Percentiles rank a stretch among this genome's conserved stretches.
Conservation (phyloP, 495 filamentous ascomycete genomes). For the Copromyces sp. region DNA sequence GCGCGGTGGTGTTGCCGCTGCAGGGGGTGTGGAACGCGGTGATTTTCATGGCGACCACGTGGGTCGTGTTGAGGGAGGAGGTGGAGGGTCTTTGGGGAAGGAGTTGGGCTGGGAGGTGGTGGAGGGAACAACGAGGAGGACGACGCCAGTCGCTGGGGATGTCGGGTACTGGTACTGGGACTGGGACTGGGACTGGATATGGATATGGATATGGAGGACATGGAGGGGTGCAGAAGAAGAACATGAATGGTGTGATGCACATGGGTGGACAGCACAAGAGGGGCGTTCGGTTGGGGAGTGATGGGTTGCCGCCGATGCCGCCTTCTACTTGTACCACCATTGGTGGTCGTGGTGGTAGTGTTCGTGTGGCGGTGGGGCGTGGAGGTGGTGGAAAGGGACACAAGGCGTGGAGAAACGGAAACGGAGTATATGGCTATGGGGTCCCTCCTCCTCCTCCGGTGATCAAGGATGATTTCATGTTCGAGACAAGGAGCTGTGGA, state of each 20-base stretch:
- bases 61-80: conserved; percentile 26
- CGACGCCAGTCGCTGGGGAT: too few species aligned
- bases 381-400: not conserved
- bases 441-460: not conserved
- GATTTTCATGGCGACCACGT: conserved; percentile 60
- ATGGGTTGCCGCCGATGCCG: not conserved
- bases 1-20: conserved; percentile 65
- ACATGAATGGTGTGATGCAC: too few species aligned
- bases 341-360: not conserved
- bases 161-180: too few species aligned
- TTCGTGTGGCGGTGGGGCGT: too few species aligned
- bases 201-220: too few species aligned
- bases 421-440: not conserved
- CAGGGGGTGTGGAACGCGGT: conserved; percentile 81
- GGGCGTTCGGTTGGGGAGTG: not conserved
- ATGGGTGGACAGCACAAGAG: not conserved
- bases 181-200: too few species aligned
- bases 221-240: not conserved
- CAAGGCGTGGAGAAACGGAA: not conserved
- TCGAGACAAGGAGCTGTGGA: not conserved
- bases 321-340: not conserved
- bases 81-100: not conserved
- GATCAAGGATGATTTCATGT: not conserved
- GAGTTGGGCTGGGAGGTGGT: not conserved
- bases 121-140: too few species aligned